Conservation (phyloP, 2,329 filamentous ascomycete species). For the Aspergillus fumigatus region DNA sequence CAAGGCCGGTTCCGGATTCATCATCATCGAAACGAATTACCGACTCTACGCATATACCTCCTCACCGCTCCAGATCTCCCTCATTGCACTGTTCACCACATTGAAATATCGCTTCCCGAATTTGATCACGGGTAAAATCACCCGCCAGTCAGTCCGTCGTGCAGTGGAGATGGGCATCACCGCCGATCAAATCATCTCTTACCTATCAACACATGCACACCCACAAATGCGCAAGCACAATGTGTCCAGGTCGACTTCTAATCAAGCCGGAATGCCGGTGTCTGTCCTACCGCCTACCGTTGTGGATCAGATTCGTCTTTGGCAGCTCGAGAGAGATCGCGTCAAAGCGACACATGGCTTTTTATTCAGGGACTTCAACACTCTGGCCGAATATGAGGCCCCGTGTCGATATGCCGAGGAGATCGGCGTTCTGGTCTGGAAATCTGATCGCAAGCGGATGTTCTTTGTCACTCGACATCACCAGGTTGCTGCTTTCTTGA, state of each 20-base stretch:
- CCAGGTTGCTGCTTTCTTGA: conserved; percentile 77
- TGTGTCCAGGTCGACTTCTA: conserved; percentile 36
- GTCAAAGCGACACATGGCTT: conserved; percentile 82
- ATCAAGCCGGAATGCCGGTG: conserved; percentile 31
- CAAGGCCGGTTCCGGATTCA: conserved; percentile 58
- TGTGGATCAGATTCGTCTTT: conserved; percentile 93
- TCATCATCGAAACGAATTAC: conserved; percentile 98
- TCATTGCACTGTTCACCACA: conserved; percentile 82
- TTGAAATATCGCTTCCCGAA: conserved; percentile 90
- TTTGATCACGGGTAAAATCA: conserved; percentile 87
- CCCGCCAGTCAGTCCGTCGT: conserved; percentile 78
- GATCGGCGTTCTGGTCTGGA: conserved; percentile 85
- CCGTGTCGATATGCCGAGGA: conserved; percentile 68
- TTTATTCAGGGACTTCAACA: conserved; percentile 83
- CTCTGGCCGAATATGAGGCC: conserved; percentile 57
- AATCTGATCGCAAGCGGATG: conserved; percentile 70
- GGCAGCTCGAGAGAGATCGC: conserved; percentile 95
- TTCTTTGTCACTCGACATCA: conserved; percentile 93
- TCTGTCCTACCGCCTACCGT: conserved; percentile 90
- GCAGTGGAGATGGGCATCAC: conserved; percentile 91
- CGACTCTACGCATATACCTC: conserved; percentile 95
- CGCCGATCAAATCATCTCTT: conserved; percentile 89
- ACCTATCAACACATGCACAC: conserved; percentile 87
- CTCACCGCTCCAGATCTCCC: conserved; percentile 88
- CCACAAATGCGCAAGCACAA: conserved; percentile 76